Evolutionary conservation across 768 basidiomycete genomes (phyloP).

Genomic region (Paxillus rubicundulus): DNA sequence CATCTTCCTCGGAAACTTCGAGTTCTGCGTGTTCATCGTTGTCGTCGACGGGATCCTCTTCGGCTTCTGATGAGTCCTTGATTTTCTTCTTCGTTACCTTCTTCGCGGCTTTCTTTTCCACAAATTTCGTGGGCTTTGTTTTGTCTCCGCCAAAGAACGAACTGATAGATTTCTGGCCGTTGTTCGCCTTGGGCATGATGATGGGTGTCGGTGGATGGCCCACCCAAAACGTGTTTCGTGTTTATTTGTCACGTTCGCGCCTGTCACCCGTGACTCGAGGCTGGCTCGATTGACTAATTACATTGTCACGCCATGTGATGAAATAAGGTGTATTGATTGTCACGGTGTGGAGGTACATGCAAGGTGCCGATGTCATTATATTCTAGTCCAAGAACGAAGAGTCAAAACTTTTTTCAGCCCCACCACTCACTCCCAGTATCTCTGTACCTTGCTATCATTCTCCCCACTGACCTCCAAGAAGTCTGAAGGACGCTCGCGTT

Average conservation of each 20-base stretch:
- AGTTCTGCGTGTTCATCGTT: constrained; percentile 36
- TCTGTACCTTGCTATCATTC: constrained; percentile 58
- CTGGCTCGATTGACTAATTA: not conserved
- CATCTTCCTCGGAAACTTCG: constrained; percentile 31
- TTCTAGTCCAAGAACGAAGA: not conserved
- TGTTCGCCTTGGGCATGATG: constrained; percentile 51
- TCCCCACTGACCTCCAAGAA: constrained; percentile 74
- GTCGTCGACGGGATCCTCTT: constrained; percentile 28
- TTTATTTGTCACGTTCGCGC: constrained; percentile 25
- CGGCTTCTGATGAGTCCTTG: constrained; percentile 30
- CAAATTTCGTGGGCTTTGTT: constrained; percentile 27
- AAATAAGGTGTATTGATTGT: constrained; percentile 12
- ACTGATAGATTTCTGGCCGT: constrained; percentile 52
- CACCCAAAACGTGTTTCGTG: constrained; percentile 10
- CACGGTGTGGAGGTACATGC: constrained; percentile 19
- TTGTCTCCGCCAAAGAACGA: constrained; percentile 48
- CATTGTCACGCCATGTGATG: constrained; percentile 13
- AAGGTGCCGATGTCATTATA: constrained; percentile 3
- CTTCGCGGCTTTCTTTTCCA: constrained; percentile 28
- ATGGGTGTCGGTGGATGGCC: not conserved
- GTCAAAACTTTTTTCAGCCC: not conserved
- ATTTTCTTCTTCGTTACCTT: constrained; percentile 32
- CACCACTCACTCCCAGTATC: constrained; percentile 69
- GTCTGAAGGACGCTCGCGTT: constrained; percentile 81
- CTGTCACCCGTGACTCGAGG: constrained; percentile 4